These are phyloP conservation scores for Dothistroma septosporum DNA, from an alignment of 2,329 filamentous ascomycete genomes.

Conservation along the genomic window DNA sequence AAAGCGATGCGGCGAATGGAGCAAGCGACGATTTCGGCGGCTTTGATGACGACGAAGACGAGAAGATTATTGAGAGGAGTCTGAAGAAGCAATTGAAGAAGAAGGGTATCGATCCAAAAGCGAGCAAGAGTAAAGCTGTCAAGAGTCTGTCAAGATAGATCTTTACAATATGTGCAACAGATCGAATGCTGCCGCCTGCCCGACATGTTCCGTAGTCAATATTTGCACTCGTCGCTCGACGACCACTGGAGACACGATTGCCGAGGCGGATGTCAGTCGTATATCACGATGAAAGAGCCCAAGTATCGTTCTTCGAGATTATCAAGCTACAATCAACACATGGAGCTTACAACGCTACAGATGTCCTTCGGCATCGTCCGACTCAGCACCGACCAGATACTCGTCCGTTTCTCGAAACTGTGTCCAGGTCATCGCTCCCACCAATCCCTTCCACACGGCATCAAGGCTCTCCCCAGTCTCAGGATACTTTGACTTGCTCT, in stretches of 20 bases:
- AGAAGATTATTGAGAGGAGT: slow-evolving; percentile 45
- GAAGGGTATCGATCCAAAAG: slow-evolving; percentile 48
- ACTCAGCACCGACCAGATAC: neutral
- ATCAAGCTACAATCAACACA: neutral
- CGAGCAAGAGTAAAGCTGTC: slow-evolving; percentile 25
- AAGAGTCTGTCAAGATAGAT: slow-evolving; percentile 15
- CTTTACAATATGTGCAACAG: neutral
- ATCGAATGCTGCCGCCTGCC: neutral
- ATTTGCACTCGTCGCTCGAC: too few relatives aligned
- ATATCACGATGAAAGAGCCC: too few relatives aligned
- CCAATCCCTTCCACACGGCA: neutral
- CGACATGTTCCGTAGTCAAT: too few relatives aligned
- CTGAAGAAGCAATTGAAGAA: slow-evolving; percentile 41
- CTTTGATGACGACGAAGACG: slow-evolving; percentile 50
- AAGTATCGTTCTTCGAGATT: too few relatives aligned
- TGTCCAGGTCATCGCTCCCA: neutral
- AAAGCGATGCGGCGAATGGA: slow-evolving; percentile 55
- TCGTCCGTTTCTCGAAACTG: neutral
- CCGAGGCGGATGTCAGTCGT: too few relatives aligned
- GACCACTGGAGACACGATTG: too few relatives aligned
- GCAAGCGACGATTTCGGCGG: slow-evolving; percentile 46
- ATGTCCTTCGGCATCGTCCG: neutral
- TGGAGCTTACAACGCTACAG: neutral
- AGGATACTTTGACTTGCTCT: neutral
- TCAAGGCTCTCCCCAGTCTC: neutral